phyloP scores from a whole-genome alignment of 257 asterid genomes.

The Plantago elongata region DNA sequence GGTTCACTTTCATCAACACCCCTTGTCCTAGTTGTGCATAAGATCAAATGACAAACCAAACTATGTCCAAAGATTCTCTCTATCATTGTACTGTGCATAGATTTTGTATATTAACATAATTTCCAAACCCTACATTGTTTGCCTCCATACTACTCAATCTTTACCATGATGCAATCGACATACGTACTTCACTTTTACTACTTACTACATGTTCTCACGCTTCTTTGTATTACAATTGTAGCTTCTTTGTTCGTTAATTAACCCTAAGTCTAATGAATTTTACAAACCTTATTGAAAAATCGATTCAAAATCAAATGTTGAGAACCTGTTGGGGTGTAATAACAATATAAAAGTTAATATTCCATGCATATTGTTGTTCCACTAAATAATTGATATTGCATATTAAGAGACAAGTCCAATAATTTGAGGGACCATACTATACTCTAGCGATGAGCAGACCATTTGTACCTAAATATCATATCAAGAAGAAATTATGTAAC shows the following conservation, averaged over 20 bases:
- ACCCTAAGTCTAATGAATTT: too few relatives aligned
- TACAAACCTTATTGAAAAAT: too few relatives aligned
- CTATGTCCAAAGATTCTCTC: not conserved
- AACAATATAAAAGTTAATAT: not conserved
- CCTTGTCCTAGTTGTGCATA: constrained; percentile 13
- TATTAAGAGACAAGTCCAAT: constrained; percentile 5
- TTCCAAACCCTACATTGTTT: constrained; percentile 15
- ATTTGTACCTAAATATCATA: constrained; percentile 11
- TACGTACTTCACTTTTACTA: too few relatives aligned
- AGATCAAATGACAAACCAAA: constrained; percentile 8
- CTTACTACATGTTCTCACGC: too few relatives aligned
- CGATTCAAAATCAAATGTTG: too few relatives aligned
- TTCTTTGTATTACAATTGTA: too few relatives aligned
- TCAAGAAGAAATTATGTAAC: not conserved
- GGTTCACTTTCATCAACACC: constrained; percentile 13
- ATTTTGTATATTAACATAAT: constrained; percentile 6
- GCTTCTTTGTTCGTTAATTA: too few relatives aligned
- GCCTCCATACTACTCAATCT: not conserved
- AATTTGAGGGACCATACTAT: constrained; percentile 19
- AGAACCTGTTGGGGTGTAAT: too few relatives aligned
- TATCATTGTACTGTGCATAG: constrained; percentile 1
- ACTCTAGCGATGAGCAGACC: not conserved
- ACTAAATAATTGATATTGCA: not conserved
- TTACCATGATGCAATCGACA: too few relatives aligned
- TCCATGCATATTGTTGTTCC: not conserved